phyloP scores from a whole-genome alignment of 2,329 filamentous ascomycete genomes.

The Pyrenochaeta sp. region DNA sequence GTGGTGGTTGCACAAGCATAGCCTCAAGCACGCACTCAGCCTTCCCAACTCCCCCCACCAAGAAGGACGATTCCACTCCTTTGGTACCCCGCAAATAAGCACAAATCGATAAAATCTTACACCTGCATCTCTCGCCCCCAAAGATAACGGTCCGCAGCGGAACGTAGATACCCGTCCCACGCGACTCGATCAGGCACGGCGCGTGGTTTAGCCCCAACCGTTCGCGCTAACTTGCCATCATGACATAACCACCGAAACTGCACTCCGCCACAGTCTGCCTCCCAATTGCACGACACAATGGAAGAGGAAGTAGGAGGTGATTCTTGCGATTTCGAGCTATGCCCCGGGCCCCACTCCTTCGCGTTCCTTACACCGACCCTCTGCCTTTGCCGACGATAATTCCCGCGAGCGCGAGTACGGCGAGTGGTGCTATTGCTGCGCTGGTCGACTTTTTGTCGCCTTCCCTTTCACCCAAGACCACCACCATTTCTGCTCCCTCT shows the following conservation, averaged over 20 bases:
- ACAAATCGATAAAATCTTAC: slow-evolving; percentile 2
- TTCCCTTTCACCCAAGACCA: slow-evolving; percentile 20
- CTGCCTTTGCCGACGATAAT: slow-evolving; percentile 78
- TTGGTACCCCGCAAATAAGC: slow-evolving; percentile 9
- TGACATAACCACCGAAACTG: slow-evolving; percentile 20
- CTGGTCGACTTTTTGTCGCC: slow-evolving; percentile 78
- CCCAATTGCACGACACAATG: neutral
- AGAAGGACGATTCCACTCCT: neutral
- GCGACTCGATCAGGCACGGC: slow-evolving; percentile 11
- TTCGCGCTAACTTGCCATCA: slow-evolving; percentile 6
- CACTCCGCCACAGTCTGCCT: neutral
- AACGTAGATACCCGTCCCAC: slow-evolving; percentile 11
- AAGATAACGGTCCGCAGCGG: slow-evolving; percentile 22
- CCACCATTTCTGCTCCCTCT: neutral
- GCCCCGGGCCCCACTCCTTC: slow-evolving; percentile 67
- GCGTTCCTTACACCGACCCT: slow-evolving; percentile 89
- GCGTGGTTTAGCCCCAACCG: slow-evolving; percentile 1
- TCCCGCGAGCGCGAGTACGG: slow-evolving; percentile 73
- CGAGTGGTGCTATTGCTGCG: slow-evolving; percentile 78
- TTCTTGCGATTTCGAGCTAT: slow-evolving; percentile 50
- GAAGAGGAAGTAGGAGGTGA: neutral
- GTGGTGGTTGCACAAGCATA: slow-evolving; percentile 8
- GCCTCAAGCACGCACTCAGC: slow-evolving; percentile 24
- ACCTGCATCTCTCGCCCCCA: slow-evolving; percentile 7
- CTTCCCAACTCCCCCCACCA: slow-evolving; percentile 5